These are phyloP conservation scores for Puccinia horiana DNA, from an alignment of 1,284 basidiomycete species.

Conservation along the genomic window DNA sequence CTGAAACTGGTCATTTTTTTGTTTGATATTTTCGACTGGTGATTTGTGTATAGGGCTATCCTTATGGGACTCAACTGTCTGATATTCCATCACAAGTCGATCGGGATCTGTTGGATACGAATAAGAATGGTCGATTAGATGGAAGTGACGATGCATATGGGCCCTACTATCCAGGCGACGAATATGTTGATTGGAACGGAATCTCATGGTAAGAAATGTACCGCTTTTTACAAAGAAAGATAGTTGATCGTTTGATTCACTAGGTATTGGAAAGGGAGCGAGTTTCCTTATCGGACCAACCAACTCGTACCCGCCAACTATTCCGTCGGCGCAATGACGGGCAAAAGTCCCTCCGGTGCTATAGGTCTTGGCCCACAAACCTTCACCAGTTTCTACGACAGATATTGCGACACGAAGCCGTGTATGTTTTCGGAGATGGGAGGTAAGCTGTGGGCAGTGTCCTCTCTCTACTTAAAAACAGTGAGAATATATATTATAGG, in stretches of 20 bases:
- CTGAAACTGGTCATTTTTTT: neutral
- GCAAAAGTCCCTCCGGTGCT: neutral
- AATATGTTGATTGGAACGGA: slow-evolving; percentile 57
- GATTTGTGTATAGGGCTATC: slow-evolving; percentile 55
- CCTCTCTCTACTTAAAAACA: too few species aligned
- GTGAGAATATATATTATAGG: too few species aligned
- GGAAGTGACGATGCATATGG: slow-evolving; percentile 54
- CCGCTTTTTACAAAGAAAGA: neutral
- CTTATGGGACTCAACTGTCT: slow-evolving; percentile 51
- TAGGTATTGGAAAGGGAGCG: slow-evolving; percentile 36
- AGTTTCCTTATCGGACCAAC: slow-evolving; percentile 6
- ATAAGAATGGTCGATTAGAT: slow-evolving; percentile 53
- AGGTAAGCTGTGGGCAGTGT: slow-evolving; percentile 3
- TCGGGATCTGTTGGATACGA: slow-evolving; percentile 55
- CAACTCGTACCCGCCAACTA: slow-evolving; percentile 10
- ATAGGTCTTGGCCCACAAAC: neutral
- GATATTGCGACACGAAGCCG: slow-evolving; percentile 15
- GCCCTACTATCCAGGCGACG: slow-evolving; percentile 57
- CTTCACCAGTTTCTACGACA: slow-evolving; percentile 17
- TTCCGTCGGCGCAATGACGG: slow-evolving; percentile 25
- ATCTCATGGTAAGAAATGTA: slow-evolving; percentile 51
- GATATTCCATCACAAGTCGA: slow-evolving; percentile 51
- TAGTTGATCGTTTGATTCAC: neutral
- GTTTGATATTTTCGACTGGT: neutral
- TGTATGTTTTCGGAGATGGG: slow-evolving; percentile 43